Base-by-base conservation (phyloP, 495 filamentous ascomycete species). In the Aspergillus campestris region DNA sequence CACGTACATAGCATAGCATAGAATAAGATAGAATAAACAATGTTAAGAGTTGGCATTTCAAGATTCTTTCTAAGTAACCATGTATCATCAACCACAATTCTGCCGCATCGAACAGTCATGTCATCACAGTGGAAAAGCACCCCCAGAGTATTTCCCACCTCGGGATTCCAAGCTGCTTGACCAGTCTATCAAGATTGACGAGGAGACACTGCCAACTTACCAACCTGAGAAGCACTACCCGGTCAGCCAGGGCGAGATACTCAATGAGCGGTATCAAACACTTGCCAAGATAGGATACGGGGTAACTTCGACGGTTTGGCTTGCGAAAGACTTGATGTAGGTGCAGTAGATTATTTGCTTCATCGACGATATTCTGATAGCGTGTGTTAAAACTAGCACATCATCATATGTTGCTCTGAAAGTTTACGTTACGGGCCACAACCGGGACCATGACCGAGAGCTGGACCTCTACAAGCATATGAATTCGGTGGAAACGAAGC, bases 241-340 rank as follows among this genome's bases (percentile, higher is more conserved):
- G 3, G 57, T 71, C 4, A 44, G 60, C 7, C 50, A 74, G 8
- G 68, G 64, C 1, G 68, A 78, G 36, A 44, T 49, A 6, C 49
- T 78, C 15, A 49, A 60, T 31, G 41, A 50, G 38, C 55, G 61
- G 11, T 78, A 73, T 50, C 55, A 64, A 31, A 63, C 73, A 15
- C 51, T 69, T 11, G 65, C 72, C 49, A 80, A 80, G 39, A 58
- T 77, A 18, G 73, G 74, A 3, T 64, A 55, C 24, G 73, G 74
- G 18, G 60, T 62, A 0, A 70, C 58, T 15, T 66, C 63, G 1
- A 76, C 65, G 3, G 72, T 74, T 31, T 79, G 74, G 74, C 59
- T 80, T 18, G 71, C 65, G n/a, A 57, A 58, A 9, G 73, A 78
- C 39, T 49, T 59, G 47, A 12, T 50, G 54, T 60, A 50, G n/a